Percentiles rank a stretch among this genome's conserved stretches.
These are phyloP conservation scores for Cucumis cinereus DNA, from an alignment of 306 rosid genomes.

Conservation along the genomic window DNA sequence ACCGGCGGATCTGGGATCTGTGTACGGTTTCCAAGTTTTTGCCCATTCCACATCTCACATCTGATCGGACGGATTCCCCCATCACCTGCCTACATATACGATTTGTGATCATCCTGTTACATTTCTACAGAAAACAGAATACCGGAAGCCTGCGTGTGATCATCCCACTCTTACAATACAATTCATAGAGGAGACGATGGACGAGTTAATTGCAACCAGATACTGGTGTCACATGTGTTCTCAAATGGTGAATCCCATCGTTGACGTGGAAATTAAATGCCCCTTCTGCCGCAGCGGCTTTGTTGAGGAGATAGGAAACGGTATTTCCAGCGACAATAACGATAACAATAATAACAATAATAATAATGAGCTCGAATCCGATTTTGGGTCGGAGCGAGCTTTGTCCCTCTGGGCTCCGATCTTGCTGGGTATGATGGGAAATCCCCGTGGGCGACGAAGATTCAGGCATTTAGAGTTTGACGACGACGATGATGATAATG, in stretches of 20 bases:
- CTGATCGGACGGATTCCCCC: background rate
- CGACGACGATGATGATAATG: constrained; percentile 22
- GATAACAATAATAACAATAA: background rate
- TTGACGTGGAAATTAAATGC: constrained; percentile 51
- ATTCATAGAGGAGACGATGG: constrained; percentile 18
- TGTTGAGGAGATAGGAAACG: constrained; percentile 38
- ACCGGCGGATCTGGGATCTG: background rate
- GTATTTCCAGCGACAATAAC: constrained; percentile 8
- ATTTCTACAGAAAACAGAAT: background rate
- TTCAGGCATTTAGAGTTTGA: constrained; percentile 30
- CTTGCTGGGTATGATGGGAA: constrained; percentile 64
- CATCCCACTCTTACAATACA: background rate
- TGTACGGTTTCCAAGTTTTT: background rate
- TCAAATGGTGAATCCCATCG: constrained; percentile 41
- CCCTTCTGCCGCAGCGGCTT: constrained; percentile 54
- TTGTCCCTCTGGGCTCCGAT: constrained; percentile 74
- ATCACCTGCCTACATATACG: background rate
- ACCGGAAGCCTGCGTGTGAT: background rate
- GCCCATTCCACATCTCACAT: background rate
- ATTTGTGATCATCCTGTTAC: background rate
- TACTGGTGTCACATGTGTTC: constrained; percentile 63
- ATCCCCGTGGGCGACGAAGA: constrained; percentile 39
- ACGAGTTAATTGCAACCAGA: constrained; percentile 38
- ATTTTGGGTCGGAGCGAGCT: constrained; percentile 40
- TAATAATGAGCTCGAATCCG: constrained; percentile 17